Percentiles rank a stretch among this genome's conserved stretches.
These are phyloP conservation scores for Geotrichum siamense DNA, from an alignment of 1,139 yeast genomes.

Conservation along the genomic window DNA sequence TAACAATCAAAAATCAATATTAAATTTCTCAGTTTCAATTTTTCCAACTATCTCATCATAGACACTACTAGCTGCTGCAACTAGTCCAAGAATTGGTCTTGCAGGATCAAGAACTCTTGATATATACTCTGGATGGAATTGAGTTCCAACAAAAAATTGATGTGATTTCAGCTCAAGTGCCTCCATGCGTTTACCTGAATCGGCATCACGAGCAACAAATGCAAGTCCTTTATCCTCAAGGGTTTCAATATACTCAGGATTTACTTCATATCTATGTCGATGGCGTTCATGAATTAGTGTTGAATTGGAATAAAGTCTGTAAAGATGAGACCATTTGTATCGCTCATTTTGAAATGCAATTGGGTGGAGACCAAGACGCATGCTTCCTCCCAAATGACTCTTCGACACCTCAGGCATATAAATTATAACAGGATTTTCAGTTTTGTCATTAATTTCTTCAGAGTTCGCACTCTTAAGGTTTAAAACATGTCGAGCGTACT, in stretches of 20 bases:
- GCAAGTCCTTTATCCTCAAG: constrained; percentile 73
- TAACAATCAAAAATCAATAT: neutral
- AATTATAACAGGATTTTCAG: constrained; percentile 73
- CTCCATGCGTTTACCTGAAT: constrained; percentile 87
- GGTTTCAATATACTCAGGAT: constrained; percentile 65
- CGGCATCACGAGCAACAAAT: constrained; percentile 91
- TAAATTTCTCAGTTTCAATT: neutral
- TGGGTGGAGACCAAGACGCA: constrained; percentile 94
- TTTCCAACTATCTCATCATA: constrained; percentile 42
- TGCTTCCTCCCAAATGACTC: constrained; percentile 94
- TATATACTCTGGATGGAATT: constrained; percentile 96
- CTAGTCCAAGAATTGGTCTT: constrained; percentile 89
- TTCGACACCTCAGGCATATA: constrained; percentile 99
- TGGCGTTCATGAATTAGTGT: constrained; percentile 82
- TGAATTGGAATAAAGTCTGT: constrained; percentile 71
- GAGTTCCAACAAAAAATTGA: constrained; percentile 91
- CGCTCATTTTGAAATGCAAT: constrained; percentile 69
- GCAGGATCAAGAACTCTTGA: constrained; percentile 96
- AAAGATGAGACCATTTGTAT: constrained; percentile 58
- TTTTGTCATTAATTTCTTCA: constrained; percentile 67
- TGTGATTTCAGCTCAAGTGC: constrained; percentile 72
- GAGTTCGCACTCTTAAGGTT: constrained; percentile 66
- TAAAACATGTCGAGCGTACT: constrained; percentile 76
- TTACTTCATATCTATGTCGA: constrained; percentile 96
- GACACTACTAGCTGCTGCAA: constrained; percentile 84